Percentiles rank a stretch among this genome's conserved stretches.
These are phyloP conservation scores for Cystobasidium slooffiae DNA, from an alignment of 1,284 basidiomycete genomes.

Conservation along the genomic window DNA sequence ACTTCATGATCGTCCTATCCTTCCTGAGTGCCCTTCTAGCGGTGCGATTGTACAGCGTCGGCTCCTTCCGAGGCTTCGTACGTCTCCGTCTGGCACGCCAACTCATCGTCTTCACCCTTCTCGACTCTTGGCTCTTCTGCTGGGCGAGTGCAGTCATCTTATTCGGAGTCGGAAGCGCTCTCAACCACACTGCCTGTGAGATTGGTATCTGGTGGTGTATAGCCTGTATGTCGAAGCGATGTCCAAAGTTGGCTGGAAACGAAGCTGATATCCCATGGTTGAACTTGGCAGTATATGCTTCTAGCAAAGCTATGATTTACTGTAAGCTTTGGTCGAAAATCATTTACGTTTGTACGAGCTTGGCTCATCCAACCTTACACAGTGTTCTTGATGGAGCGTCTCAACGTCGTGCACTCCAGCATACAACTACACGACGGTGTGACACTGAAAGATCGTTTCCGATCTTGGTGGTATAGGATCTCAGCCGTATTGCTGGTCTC, in stretches of 20 bases:
- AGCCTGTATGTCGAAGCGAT: not conserved
- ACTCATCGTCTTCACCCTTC: constrained; percentile 23
- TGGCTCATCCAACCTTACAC: not conserved
- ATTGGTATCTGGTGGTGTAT: constrained; percentile 56
- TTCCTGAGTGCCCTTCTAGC: constrained; percentile 21
- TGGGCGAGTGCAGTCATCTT: constrained; percentile 57
- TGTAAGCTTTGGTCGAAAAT: constrained; percentile 54
- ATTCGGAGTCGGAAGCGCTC: constrained; percentile 58
- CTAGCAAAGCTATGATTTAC: constrained; percentile 58
- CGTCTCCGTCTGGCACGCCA: constrained; percentile 27
- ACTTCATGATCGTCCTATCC: constrained; percentile 30
- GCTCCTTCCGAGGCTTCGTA: constrained; percentile 8
- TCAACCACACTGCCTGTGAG: constrained; percentile 55
- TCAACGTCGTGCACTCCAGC: constrained; percentile 56
- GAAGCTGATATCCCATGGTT: constrained; percentile 38
- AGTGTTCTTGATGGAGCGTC: constrained; percentile 49
- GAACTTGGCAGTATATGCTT: constrained; percentile 59
- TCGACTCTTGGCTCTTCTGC: constrained; percentile 56
- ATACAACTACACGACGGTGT: constrained; percentile 50
- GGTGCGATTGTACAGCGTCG: constrained; percentile 30
- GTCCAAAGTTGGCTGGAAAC: not conserved
- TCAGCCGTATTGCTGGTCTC: constrained; percentile 55
- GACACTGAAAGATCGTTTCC: constrained; percentile 50
- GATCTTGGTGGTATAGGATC: constrained; percentile 58
- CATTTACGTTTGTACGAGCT: not conserved